Conservation (phyloP, 441 rosid species). For the Euphorbia corollata region DNA sequence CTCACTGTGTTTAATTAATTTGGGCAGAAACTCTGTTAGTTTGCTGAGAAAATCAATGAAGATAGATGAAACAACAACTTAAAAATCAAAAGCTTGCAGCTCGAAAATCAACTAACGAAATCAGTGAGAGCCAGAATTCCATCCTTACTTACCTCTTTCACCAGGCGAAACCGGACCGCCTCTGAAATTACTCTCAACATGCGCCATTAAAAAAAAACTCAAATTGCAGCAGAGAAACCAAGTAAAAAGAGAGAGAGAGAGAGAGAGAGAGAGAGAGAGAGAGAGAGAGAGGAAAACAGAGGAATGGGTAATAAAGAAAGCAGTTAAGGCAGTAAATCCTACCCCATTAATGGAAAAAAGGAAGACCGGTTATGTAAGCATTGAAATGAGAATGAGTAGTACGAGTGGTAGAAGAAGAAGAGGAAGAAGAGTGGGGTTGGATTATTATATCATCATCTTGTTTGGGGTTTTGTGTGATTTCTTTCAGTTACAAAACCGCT, state of each 20-base stretch:
- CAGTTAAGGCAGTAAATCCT: constrained; percentile 13
- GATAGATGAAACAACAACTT: constrained; percentile 9
- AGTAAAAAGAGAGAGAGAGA: not conserved
- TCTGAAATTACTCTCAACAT: constrained; percentile 30
- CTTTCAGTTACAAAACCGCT: constrained; percentile 54
- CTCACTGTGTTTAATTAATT: not conserved
- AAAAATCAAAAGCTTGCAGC: not conserved
- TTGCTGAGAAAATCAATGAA: constrained; percentile 21
- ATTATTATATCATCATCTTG: not conserved
- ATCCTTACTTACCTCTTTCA: constrained; percentile 29
- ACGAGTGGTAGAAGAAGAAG: not conserved
- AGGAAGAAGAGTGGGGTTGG: not conserved
- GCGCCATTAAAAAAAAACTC: constrained; percentile 33
- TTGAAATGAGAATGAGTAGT: constrained; percentile 22
- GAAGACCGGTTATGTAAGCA: constrained; percentile 41
- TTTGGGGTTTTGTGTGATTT: constrained; percentile 14
- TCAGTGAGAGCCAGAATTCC: no score
- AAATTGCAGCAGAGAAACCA: constrained; percentile 7
- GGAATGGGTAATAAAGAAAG: not conserved
- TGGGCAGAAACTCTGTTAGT: constrained; percentile 12
- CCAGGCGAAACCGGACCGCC: constrained; percentile 22
- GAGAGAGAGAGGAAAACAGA: not conserved
- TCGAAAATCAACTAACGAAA: no score
- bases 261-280: no score
- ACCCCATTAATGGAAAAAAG: constrained; percentile 39